phyloP scores from a whole-genome alignment of 2,329 filamentous ascomycete species.

The Elsinoe arachidis region DNA sequence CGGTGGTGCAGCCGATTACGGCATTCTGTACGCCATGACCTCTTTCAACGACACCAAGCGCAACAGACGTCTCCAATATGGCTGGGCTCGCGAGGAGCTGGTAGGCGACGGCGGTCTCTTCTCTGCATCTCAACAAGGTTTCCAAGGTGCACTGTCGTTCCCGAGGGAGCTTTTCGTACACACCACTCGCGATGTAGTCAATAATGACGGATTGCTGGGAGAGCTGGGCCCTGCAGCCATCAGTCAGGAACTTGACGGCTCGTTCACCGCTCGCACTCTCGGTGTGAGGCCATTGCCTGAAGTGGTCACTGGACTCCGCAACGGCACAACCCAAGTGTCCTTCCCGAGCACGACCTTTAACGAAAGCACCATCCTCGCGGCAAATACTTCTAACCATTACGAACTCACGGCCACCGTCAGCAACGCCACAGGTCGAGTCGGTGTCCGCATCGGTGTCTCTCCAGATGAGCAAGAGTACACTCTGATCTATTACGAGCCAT shows the following conservation, averaged over 20 bases:
- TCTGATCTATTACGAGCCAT: constrained; percentile 36
- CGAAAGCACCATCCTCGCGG: constrained; percentile 22
- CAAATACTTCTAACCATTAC: constrained; percentile 10
- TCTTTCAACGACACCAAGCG: constrained; percentile 43
- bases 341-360: constrained; percentile 21
- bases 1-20: constrained; percentile 38
- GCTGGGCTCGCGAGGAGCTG: constrained; percentile 39
- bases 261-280: constrained; percentile 37
- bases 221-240: constrained; percentile 30
- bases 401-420: constrained; percentile 31
- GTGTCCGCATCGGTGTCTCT: constrained; percentile 36
- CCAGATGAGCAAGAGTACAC: constrained; percentile 38
- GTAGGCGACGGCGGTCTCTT: constrained; percentile 30
- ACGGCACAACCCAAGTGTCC: constrained; percentile 22
- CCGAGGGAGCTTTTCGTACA: constrained; percentile 41
- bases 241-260: constrained; percentile 23
- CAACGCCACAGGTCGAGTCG: constrained; percentile 32
- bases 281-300: constrained; percentile 37
- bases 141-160: constrained; percentile 36
- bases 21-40: constrained; percentile 37
- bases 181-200: constrained; percentile 32
- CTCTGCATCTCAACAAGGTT: constrained; percentile 35
- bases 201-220: constrained; percentile 27
- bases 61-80: constrained; percentile 40
- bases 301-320: constrained; percentile 34